Evolutionary conservation across 2,329 filamentous ascomycete genomes (phyloP).

Genomic region (Onygena corvina): DNA sequence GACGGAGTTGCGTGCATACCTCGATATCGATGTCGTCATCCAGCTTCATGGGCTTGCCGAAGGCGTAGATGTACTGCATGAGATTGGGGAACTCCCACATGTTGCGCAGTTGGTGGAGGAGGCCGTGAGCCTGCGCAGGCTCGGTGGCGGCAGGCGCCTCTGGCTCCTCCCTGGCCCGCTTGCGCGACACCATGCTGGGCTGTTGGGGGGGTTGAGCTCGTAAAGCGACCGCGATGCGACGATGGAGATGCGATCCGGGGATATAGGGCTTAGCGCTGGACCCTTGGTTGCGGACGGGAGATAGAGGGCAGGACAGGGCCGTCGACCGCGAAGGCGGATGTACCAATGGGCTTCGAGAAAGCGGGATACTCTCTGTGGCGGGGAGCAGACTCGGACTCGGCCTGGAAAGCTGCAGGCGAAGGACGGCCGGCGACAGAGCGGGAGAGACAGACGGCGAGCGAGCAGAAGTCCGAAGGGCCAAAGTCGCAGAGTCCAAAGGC

Average conservation of each 20-base stretch:
- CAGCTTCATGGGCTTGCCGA: slow-evolving; percentile 80
- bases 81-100: slow-evolving; percentile 95
- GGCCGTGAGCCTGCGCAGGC: slow-evolving; percentile 26
- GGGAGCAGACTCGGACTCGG: no score
- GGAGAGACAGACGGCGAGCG: no score
- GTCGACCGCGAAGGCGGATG: no score
- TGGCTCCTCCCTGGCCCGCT: slow-evolving; percentile 45
- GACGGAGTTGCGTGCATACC: slow-evolving; percentile 44
- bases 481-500: no score
- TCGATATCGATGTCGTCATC: slow-evolving; percentile 82
- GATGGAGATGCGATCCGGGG: slow-evolving; percentile 1
- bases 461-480: no score
- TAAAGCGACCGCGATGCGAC: background rate
- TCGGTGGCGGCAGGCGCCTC: slow-evolving; percentile 34
- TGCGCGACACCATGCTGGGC: slow-evolving; percentile 41
- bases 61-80: slow-evolving; percentile 85
- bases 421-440: no score
- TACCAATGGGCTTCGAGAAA: no score
- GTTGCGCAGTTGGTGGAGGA: slow-evolving; percentile 62
- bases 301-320: no score
- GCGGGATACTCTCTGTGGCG: no score
- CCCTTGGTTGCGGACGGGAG: no score
- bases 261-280: background rate
- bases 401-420: no score
- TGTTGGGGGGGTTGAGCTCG: background rate